Percentiles rank a stretch among this genome's conserved stretches.
Evolutionary conservation across 1,284 basidiomycete species (phyloP).

Genomic region (Puccinia sorghi): DNA sequence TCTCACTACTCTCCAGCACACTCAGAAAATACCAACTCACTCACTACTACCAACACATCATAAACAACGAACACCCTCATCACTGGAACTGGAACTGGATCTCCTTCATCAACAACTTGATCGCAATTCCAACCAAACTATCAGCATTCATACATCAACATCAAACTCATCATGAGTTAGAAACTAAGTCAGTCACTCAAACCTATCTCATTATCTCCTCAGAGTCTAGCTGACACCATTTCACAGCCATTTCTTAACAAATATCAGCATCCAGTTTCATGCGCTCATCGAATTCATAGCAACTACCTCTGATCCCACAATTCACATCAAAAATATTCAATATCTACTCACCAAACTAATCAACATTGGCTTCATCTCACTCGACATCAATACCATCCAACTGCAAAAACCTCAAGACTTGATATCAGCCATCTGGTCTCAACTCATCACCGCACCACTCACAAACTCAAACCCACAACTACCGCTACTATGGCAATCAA

Average conservation of each 20-base stretch:
- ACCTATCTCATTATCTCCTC: background rate
- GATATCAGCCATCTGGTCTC: constrained; percentile 27
- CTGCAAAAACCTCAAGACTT: background rate
- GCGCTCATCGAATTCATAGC: constrained; percentile 9
- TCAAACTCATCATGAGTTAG: background rate
- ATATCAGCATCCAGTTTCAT: constrained; percentile 5
- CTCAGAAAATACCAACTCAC: constrained; percentile 11
- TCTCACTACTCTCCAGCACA: background rate
- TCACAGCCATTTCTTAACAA: background rate
- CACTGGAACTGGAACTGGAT: background rate
- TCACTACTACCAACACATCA: constrained; percentile 14
- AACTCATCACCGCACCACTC: background rate
- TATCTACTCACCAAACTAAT: constrained; percentile 26
- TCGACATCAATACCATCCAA: background rate
- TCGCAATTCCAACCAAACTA: constrained; percentile 2
- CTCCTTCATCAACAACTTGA: constrained; percentile 3
- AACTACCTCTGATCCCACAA: background rate
- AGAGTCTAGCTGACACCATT: background rate
- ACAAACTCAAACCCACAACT: background rate
- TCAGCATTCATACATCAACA: background rate
- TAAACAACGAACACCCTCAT: constrained; percentile 4
- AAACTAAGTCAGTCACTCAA: background rate
- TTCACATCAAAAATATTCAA: background rate
- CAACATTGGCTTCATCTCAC: constrained; percentile 27
- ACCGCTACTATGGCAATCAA: constrained; percentile 14